Conservation (phyloP, 345 rosid genomes). For the Murraya koenigii region DNA sequence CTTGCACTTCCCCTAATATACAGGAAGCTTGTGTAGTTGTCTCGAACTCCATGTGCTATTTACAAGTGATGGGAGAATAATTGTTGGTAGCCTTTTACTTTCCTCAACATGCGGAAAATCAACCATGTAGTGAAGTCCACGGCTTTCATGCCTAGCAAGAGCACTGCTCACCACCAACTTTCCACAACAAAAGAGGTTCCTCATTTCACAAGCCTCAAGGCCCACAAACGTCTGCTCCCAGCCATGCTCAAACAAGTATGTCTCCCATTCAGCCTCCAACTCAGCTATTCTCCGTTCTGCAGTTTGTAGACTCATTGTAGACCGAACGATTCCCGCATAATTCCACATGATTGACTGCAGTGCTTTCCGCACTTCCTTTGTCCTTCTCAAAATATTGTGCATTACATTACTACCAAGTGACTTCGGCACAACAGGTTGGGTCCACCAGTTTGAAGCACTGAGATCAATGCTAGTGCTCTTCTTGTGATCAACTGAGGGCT, state of each 20-base stretch:
- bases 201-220: slow-evolving; percentile 90
- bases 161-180: slow-evolving; percentile 95
- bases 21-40: slow-evolving; percentile 52
- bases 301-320: slow-evolving; percentile 58
- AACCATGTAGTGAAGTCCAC: slow-evolving; percentile 84
- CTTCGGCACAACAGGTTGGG: slow-evolving; percentile 59
- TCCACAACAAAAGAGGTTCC: slow-evolving; percentile 90
- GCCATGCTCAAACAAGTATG: slow-evolving; percentile 68
- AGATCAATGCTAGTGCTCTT: slow-evolving; percentile 44
- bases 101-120: slow-evolving; percentile 89
- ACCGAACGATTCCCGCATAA: slow-evolving; percentile 86
- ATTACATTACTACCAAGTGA: slow-evolving; percentile 42
- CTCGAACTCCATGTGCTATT: slow-evolving; percentile 84
- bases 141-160: slow-evolving; percentile 87
- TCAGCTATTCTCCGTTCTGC: slow-evolving; percentile 58
- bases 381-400: slow-evolving; percentile 42
- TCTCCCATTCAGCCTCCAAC: slow-evolving; percentile 80
- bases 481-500: slow-evolving; percentile 79
- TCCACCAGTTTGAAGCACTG: slow-evolving; percentile 52
- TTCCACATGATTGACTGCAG: slow-evolving; percentile 90
- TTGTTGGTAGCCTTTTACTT: slow-evolving; percentile 82
- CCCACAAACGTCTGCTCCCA: slow-evolving; percentile 87
- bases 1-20: slow-evolving; percentile 7
- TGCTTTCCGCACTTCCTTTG: slow-evolving; percentile 67
- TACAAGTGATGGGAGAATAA: slow-evolving; percentile 65